phyloP scores from a whole-genome alignment of 305 asterid genomes.

The Ajuga reptans region DNA sequence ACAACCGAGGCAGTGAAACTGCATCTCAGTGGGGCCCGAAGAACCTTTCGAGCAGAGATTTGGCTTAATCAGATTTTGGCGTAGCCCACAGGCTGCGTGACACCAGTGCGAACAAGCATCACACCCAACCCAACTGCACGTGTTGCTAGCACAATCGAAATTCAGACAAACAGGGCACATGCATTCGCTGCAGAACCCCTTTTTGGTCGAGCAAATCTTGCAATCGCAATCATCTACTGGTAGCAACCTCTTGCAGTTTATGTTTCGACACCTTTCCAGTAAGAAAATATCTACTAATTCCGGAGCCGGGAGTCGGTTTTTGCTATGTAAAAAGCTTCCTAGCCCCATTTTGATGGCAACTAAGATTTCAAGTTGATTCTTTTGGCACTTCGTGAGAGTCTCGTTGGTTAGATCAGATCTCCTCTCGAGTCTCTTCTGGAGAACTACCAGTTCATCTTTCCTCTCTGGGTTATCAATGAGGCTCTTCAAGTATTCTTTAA shows the following conservation, averaged over 20 bases:
- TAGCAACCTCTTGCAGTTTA: slow-evolving; percentile 58
- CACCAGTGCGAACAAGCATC: slow-evolving; percentile 97
- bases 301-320: slow-evolving; percentile 33
- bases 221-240: slow-evolving; percentile 97
- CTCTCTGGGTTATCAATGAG: slow-evolving; percentile 46
- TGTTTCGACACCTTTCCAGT: slow-evolving; percentile 76
- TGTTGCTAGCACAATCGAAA: slow-evolving; percentile 78
- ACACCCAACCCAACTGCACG: slow-evolving; percentile 98
- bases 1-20: slow-evolving; percentile 83
- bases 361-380: slow-evolving; percentile 62
- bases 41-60: slow-evolving; percentile 63
- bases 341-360: slow-evolving; percentile 73
- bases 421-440: slow-evolving; percentile 68
- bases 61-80: slow-evolving; percentile 57
- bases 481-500: slow-evolving; percentile 52
- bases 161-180: slow-evolving; percentile 91
- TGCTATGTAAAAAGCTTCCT: slow-evolving; percentile 45
- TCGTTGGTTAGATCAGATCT: slow-evolving; percentile 71
- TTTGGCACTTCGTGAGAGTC: slow-evolving; percentile 68
- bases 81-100: slow-evolving; percentile 77
- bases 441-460: slow-evolving; percentile 47
- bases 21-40: slow-evolving; percentile 71
- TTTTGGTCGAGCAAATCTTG: slow-evolving; percentile 74
- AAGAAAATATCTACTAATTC: slow-evolving; percentile 73
- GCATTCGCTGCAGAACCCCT: slow-evolving; percentile 93